A percentile compares a stretch with the other conserved stretches of the same genome.
These are phyloP conservation scores for Penicillium nordicum DNA, from an alignment of 2,329 filamentous ascomycete species.

Conservation along the genomic window DNA sequence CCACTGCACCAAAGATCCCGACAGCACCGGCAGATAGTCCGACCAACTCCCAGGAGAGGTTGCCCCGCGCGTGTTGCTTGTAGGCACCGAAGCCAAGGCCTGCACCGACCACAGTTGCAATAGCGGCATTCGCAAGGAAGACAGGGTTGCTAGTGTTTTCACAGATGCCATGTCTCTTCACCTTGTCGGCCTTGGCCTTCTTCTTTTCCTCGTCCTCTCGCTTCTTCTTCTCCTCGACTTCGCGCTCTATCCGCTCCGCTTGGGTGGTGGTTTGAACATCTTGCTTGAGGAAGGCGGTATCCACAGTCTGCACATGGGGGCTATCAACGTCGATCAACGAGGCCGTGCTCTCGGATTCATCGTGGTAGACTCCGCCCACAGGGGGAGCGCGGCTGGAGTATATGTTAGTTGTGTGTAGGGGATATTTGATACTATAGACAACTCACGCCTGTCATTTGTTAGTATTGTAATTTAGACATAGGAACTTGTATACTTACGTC, in stretches of 20 bases:
- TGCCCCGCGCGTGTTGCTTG: constrained; percentile 44
- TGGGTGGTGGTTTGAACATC: constrained; percentile 46
- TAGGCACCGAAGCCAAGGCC: constrained; percentile 49
- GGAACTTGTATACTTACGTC: constrained; percentile 39
- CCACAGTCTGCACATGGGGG: constrained; percentile 44
- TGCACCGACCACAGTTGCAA: constrained; percentile 40
- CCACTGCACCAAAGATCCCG: constrained; percentile 43
- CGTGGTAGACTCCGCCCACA: constrained; percentile 38
- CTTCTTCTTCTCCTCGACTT: constrained; percentile 30
- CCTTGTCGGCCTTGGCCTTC: constrained; percentile 30
- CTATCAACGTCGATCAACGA: constrained; percentile 48
- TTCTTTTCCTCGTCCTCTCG: constrained; percentile 23
- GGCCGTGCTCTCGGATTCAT: constrained; percentile 41
- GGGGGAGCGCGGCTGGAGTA: constrained; percentile 41
- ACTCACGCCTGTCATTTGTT: constrained; percentile 38
- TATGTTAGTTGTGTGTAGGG: constrained; percentile 8
- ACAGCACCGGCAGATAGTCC: constrained; percentile 44
- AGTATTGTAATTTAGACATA: neutral
- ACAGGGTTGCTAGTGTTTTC: constrained; percentile 48
- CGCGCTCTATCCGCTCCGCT: constrained; percentile 44
- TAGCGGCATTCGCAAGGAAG: constrained; percentile 45
- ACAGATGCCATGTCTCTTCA: constrained; percentile 35
- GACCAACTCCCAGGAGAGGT: constrained; percentile 47
- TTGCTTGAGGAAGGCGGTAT: constrained; percentile 42
- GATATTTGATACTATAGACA: neutral